Conservation (phyloP, 2,329 filamentous ascomycete species). For the Knufia fluminis region DNA sequence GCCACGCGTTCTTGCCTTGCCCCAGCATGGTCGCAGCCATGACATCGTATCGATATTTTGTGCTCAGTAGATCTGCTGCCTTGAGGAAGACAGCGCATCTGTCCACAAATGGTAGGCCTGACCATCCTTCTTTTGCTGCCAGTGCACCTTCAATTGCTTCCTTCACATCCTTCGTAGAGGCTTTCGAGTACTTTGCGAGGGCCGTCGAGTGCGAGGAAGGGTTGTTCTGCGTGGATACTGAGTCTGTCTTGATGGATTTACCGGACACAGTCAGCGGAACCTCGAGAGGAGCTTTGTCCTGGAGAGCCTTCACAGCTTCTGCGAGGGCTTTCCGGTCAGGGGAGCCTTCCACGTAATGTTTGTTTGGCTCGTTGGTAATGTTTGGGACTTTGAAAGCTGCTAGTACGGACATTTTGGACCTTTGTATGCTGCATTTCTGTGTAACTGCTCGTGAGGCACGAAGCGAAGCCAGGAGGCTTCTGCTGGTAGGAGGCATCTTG, state of each 20-base stretch:
- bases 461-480: neutral
- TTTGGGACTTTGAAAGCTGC: slow-evolving; percentile 82
- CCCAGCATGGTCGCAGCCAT: slow-evolving; percentile 95
- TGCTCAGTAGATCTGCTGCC: slow-evolving; percentile 80
- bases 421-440: neutral
- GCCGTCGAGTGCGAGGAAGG: slow-evolving; percentile 68
- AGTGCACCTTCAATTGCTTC: slow-evolving; percentile 76
- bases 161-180: slow-evolving; percentile 64
- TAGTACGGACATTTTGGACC: slow-evolving; percentile 44
- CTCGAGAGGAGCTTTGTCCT: slow-evolving; percentile 60
- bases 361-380: slow-evolving; percentile 89
- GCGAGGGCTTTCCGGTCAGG: slow-evolving; percentile 66
- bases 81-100: slow-evolving; percentile 90
- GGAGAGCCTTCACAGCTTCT: slow-evolving; percentile 60
- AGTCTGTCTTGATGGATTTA: slow-evolving; percentile 62
- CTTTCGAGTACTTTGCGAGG: slow-evolving; percentile 78
- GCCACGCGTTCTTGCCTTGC: slow-evolving; percentile 97
- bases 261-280: slow-evolving; percentile 79
- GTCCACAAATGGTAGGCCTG: slow-evolving; percentile 76
- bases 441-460: neutral
- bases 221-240: slow-evolving; percentile 64
- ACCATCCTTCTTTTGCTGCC: slow-evolving; percentile 79
- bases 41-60: slow-evolving; percentile 91
- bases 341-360: slow-evolving; percentile 81
- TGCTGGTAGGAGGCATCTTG: slow-evolving; percentile 1